Evolutionary conservation across 371 early-diverging fungal genomes (phyloP).

Genomic region (Syncephalastrum contaminatum): DNA sequence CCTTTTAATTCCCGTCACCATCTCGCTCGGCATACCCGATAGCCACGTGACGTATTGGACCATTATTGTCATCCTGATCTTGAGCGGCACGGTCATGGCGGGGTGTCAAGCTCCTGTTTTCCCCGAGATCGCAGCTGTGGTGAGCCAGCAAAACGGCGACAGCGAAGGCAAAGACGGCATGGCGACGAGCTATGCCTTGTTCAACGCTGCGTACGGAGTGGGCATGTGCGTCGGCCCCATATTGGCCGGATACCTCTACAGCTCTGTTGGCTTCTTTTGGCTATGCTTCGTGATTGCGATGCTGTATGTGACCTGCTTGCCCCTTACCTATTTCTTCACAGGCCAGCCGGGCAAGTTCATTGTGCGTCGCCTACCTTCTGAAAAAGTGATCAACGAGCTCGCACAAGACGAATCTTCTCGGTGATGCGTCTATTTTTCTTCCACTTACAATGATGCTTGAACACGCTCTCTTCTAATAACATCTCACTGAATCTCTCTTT

Average conservation of each 20-base stretch:
- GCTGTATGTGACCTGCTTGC: conserved; percentile 31
- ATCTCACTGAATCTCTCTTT: no score
- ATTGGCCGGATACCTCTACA: conserved; percentile 39
- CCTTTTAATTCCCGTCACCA: conserved; percentile 26
- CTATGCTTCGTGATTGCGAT: conserved; percentile 31
- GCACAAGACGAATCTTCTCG: no score
- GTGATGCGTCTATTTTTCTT: no score
- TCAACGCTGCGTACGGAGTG: conserved; percentile 45
- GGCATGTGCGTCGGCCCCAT: conserved; percentile 42
- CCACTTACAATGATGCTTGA: no score
- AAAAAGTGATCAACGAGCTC: no score
- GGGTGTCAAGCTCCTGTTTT: conserved; percentile 45
- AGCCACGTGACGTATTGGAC: conserved; percentile 31
- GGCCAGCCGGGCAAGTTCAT: conserved; percentile 10
- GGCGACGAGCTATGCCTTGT: conserved; percentile 41
- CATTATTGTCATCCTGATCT: conserved; percentile 23
- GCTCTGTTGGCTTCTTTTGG: conserved; percentile 41
- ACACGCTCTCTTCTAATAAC: no score
- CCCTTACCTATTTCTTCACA: conserved; percentile 34
- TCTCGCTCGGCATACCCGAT: conserved; percentile 35
- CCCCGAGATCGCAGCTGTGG: conserved; percentile 42
- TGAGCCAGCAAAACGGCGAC: conserved; percentile 27
- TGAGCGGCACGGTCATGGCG: conserved; percentile 39
- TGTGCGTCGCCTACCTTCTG: no score
- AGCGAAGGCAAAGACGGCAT: conserved; percentile 28